Conservation (phyloP, 257 asterid genomes). For the Lithospermum erythrorhizon region DNA sequence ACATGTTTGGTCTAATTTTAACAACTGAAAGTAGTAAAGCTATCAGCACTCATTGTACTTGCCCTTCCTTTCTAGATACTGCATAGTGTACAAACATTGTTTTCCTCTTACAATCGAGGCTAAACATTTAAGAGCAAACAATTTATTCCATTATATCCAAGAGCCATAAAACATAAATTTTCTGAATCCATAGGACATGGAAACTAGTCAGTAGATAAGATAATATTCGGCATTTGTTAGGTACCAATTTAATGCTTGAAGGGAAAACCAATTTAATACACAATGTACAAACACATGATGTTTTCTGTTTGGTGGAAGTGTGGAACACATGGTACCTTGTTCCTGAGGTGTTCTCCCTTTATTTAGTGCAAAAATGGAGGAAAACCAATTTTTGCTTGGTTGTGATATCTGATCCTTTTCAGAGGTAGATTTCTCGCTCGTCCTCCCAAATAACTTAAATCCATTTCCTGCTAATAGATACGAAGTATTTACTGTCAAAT, state of each 20-base stretch:
- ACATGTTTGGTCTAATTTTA: background rate
- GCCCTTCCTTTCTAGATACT: background rate
- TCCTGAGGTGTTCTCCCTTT: constrained; percentile 28
- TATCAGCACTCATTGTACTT: no score
- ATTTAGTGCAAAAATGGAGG: constrained; percentile 35
- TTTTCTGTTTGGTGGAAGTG: background rate
- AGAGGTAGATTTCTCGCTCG: constrained; percentile 21
- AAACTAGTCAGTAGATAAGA: no score
- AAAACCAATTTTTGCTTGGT: constrained; percentile 43
- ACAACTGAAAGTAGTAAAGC: no score
- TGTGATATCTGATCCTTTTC: constrained; percentile 26
- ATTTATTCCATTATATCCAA: no score
- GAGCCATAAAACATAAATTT: no score
- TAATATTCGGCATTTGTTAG: background rate
- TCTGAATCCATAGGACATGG: no score
- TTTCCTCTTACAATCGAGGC: background rate
- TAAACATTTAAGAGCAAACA: background rate
- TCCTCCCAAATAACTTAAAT: constrained; percentile 39
- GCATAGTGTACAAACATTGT: background rate
- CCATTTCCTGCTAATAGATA: constrained; percentile 43
- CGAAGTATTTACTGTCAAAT: background rate
- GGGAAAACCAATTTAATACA: no score
- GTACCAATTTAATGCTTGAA: background rate
- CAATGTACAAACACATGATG: background rate
- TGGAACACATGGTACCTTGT: constrained; percentile 36